Base-by-base conservation (phyloP, 495 filamentous ascomycete species). In the Lineolata rhizophorae region DNA sequence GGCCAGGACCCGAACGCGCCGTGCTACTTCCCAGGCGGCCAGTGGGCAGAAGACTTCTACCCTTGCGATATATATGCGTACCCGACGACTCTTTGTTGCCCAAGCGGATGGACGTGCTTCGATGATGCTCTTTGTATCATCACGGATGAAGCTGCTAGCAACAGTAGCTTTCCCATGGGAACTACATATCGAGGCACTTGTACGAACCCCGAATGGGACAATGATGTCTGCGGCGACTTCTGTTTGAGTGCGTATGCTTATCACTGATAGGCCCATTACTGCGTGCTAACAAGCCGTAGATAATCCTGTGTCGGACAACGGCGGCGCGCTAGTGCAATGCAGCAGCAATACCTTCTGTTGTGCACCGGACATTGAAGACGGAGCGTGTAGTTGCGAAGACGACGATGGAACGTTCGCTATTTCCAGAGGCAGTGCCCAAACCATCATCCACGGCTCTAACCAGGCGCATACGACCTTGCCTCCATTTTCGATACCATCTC, bases 201-300 rank as follows among this genome's bases (percentile, higher is more conserved):
- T 21, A 39, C 36, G 3, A 39, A 39, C 34, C 30, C 30, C 11
- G 6, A 20, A 1, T 39, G 36, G 36, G 31, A 28, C n/a, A 35
- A 39, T 12, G 21, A 25, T 3, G 22, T 34, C 18, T 39, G 36
- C 17, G 36, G 31, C 24, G 31, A 35, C 26, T 39, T 27, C 22
- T 39, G 36, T 18, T 30, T 30, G 28, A 26, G 22, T 26, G 12
- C 12, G 22, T 26, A 8, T 26, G n/a, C n/a, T n/a, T n/a, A n/a
- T n/a, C n/a, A n/a, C n/a, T n/a, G n/a, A n/a, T 12, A 26, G 8
- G 8, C 22, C 22, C 22, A 8, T 26, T 26, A 26, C 12, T 12
- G 8, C 12, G 12, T 8, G 22, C 8, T 8, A 8, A 26, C 12
- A 26, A 12, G 12, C 22, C 12, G 22, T 12, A 26, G 22, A 26